phyloP scores from a whole-genome alignment of 306 rosid genomes.

The Alnus rubra region DNA sequence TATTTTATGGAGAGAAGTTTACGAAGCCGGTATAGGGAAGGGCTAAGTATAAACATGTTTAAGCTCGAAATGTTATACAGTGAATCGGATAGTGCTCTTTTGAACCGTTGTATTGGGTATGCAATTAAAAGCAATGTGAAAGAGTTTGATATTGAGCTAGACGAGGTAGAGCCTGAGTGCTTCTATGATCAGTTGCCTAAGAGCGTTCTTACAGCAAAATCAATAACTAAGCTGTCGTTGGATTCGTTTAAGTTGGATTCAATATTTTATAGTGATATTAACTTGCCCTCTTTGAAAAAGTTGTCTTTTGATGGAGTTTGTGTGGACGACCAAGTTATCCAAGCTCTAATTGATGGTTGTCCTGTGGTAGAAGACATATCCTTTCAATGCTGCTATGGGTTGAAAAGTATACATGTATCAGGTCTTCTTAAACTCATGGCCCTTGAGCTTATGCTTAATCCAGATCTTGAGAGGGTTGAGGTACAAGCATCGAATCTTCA shows the following conservation, averaged over 20 bases:
- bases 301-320: constrained; percentile 2
- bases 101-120: constrained; percentile 33
- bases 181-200: constrained; percentile 15
- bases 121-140: constrained; percentile 20
- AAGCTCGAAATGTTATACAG: background rate
- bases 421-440: background rate
- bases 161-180: too few relatives aligned
- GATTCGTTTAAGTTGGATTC: constrained; percentile 1
- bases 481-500: background rate
- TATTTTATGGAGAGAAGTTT: constrained; percentile 26
- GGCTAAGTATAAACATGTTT: constrained; percentile 23
- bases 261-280: background rate
- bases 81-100: background rate
- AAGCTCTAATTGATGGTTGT: background rate
- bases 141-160: constrained; percentile 16
- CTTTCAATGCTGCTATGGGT: background rate
- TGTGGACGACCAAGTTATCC: background rate
- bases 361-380: background rate
- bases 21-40: constrained; percentile 8
- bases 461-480: background rate
- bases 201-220: constrained; percentile 18
- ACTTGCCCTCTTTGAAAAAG: background rate
- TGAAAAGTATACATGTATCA: background rate
- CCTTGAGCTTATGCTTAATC: background rate
- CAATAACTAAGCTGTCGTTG: constrained; percentile 17